These are phyloP conservation scores for Polymyxa betae DNA, from an alignment of 208 protist genomes.

Conservation along the genomic window DNA sequence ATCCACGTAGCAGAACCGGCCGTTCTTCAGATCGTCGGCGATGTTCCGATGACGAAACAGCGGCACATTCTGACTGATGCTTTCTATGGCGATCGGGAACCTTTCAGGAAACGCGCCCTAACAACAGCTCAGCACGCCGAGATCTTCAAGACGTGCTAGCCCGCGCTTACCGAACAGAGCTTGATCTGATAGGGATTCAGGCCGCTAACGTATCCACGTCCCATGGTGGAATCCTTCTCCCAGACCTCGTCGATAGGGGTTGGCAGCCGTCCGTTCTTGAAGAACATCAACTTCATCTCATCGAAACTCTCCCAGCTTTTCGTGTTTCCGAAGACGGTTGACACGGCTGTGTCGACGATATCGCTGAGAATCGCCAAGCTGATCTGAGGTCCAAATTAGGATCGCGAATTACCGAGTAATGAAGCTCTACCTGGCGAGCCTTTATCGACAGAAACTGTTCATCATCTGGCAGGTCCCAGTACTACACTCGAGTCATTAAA, in stretches of 20 bases:
- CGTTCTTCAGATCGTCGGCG: neutral
- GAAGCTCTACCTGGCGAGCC: neutral
- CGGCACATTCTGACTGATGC: neutral
- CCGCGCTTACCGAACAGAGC: neutral
- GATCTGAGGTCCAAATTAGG: no score
- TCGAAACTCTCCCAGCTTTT: slow-evolving; percentile 6
- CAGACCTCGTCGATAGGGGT: neutral
- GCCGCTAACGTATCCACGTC: neutral
- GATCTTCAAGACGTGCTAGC: neutral
- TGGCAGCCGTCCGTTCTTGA: neutral
- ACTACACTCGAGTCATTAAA: no score
- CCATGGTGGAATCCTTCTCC: slow-evolving; percentile 1
- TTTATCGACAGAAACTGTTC: slow-evolving; percentile 34
- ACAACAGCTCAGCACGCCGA: neutral
- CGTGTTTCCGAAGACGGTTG: neutral
- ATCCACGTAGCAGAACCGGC: slow-evolving; percentile 43
- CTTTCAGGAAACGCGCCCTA: slow-evolving; percentile 7
- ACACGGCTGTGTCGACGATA: neutral
- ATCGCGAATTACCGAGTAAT: neutral
- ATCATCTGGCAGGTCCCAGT: neutral
- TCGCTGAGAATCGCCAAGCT: neutral
- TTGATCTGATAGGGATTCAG: neutral
- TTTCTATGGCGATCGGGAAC: neutral
- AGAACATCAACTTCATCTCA: slow-evolving; percentile 14
- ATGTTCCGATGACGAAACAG: neutral